Base-by-base conservation (phyloP, 108 stramenopile genomes). In the Fragilariopsis cylindrus region DNA sequence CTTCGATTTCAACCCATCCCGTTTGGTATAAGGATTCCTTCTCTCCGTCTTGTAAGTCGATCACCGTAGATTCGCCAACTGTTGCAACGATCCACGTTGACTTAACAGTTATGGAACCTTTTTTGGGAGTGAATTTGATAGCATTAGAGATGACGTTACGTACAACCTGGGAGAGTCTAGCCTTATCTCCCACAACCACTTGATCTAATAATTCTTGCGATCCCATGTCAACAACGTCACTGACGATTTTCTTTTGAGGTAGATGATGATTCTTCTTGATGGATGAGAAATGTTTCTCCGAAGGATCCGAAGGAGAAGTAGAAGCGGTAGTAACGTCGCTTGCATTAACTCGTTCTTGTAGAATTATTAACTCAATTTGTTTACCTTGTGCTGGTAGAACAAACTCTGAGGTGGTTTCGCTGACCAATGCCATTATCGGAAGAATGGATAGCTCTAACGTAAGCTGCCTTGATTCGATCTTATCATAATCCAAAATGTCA, bases 401-500 rank as follows among this genome's bases (percentile, higher is more conserved):
- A 55, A 79, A 79, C 5, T 79, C 78, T 42, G 47, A 70, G 4
- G 69, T 21, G 30, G 73, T 60, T 40, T 62, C 30, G 21, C 69
- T 65, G 12, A 79, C 57, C 6, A 79, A 48, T 4, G 60, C 30
- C 65, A 57, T 58, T 19, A 79, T 74, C 3, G 65, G 55, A 60
- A 79, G 53, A 11, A 69, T 18, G 6, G 44, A 18, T 43, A 74
- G 43, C 18, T 74, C 70, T 44, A 80, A 56, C 5, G 13, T 71
- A 12, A 80, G 69, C 42, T 47, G 62, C 18, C 79, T 50, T 40
- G 2, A 46, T 71, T 80, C 75, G 60, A 80, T 75, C 70, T 80
- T 80, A 45, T 80, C 79, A 53, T 80, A 80, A 49, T 80, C 71
- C 48, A 80, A 39, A 47, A 80, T 39, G 18, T 80, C 79, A 53